These are phyloP conservation scores for Blyttiomyces sp. DNA, from an alignment of 371 early-diverging fungal species.

Conservation along the genomic window DNA sequence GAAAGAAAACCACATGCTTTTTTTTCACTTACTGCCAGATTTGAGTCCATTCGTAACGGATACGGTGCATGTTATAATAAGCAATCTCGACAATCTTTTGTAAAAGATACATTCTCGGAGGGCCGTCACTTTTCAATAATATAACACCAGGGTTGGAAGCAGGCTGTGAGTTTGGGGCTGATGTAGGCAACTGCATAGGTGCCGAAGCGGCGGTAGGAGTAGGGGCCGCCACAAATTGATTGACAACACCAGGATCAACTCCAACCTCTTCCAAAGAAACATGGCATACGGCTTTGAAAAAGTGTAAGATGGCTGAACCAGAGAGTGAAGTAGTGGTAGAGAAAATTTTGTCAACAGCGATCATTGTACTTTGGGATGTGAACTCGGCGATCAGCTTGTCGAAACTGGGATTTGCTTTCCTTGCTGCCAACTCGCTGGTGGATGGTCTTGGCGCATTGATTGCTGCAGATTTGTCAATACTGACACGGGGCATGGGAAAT, in stretches of 20 bases:
- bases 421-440: background rate
- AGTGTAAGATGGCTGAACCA: constrained; percentile 48
- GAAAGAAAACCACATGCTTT: background rate
- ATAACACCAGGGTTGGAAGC: background rate
- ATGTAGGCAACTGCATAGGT: background rate
- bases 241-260: constrained; percentile 31
- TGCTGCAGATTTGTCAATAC: background rate
- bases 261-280: constrained; percentile 54
- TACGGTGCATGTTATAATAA: constrained; percentile 62
- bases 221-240: constrained; percentile 1
- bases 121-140: constrained; percentile 9
- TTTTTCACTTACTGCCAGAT: constrained; percentile 56
- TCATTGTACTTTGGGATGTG: constrained; percentile 38
- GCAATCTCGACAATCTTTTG: constrained; percentile 91
- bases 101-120: constrained; percentile 73
- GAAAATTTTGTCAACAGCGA: constrained; percentile 54
- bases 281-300: constrained; percentile 48
- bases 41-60: constrained; percentile 72
- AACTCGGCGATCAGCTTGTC: constrained; percentile 45
- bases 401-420: constrained; percentile 25
- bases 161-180: too few species aligned
- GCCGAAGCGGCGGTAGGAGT: background rate
- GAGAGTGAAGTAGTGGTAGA: constrained; percentile 40
- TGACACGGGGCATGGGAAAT: background rate
- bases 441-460: constrained; percentile 5